phyloP scores from a whole-genome alignment of 371 early-diverging fungal species.

The Mucor ambiguus region DNA sequence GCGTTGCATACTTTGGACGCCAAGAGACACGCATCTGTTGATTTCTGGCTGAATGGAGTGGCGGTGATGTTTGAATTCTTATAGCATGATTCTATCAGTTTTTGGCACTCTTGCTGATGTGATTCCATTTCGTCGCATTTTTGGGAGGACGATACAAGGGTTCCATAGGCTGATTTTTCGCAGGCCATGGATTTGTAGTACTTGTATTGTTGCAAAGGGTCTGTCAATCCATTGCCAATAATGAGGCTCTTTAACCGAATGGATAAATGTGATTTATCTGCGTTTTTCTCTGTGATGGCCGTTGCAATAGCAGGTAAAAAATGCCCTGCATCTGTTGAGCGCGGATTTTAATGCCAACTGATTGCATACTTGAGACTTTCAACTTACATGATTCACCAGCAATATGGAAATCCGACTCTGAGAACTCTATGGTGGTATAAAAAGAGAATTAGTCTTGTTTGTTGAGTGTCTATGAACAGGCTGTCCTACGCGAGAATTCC shows the following conservation, averaged over 20 bases:
- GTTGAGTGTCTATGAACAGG: neutral
- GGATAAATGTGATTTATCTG: conserved; percentile 17
- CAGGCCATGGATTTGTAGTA: conserved; percentile 90
- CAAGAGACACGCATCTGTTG: conserved; percentile 67
- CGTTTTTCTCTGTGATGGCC: conserved; percentile 65
- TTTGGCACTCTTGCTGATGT: conserved; percentile 72
- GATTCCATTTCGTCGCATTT: conserved; percentile 72
- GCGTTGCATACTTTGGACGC: conserved; percentile 84
- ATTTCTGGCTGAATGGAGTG: neutral
- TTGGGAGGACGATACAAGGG: conserved; percentile 62
- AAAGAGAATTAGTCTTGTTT: neutral
- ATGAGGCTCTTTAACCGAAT: conserved; percentile 75
- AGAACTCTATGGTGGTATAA: conserved; percentile 22
- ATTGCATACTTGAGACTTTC: neutral
- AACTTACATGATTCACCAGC: conserved; percentile 72
- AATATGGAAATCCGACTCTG: conserved; percentile 47
- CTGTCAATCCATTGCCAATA: conserved; percentile 92
- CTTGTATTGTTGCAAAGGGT: conserved; percentile 87
- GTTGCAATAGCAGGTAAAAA: conserved; percentile 77
- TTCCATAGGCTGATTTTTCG: conserved; percentile 71
- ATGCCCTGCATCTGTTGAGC: conserved; percentile 63
- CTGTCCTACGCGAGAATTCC: conserved; percentile 52
- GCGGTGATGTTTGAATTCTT: conserved; percentile 63
- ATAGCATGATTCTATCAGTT: conserved; percentile 83
- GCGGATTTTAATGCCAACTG: neutral